These are phyloP conservation scores for Tulasnella sp. DNA, from an alignment of 768 basidiomycete species.

Conservation along the genomic window DNA sequence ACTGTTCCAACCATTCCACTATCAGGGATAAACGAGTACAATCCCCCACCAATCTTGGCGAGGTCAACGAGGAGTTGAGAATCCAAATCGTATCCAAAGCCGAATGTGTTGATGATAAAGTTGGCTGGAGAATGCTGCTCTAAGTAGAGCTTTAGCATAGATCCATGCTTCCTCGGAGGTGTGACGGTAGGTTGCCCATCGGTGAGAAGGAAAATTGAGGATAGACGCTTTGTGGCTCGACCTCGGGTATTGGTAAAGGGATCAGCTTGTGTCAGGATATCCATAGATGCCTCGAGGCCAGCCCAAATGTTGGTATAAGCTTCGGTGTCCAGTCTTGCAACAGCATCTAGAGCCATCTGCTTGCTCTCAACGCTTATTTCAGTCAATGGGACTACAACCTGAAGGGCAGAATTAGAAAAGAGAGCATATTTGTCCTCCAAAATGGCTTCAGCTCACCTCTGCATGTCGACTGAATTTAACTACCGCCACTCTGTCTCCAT, in stretches of 20 bases:
- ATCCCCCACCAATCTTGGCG: constrained; percentile 13
- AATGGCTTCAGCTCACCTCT: neutral
- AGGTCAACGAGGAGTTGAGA: constrained; percentile 16
- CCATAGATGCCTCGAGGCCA: constrained; percentile 16
- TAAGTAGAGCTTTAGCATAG: constrained; percentile 15
- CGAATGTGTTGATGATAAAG: constrained; percentile 18
- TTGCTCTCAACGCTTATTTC: constrained; percentile 6
- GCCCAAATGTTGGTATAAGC: constrained; percentile 17
- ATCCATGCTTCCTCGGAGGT: constrained; percentile 16
- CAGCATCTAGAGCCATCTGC: neutral
- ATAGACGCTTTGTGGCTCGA: constrained; percentile 4
- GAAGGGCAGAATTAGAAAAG: neutral
- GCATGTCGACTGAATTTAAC: constrained; percentile 13
- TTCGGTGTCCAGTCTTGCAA: constrained; percentile 4
- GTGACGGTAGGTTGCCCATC: constrained; percentile 15
- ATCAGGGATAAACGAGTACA: constrained; percentile 17
- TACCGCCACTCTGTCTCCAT: constrained; percentile 14
- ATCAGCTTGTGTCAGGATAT: constrained; percentile 1
- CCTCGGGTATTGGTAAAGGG: neutral
- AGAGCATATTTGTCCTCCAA: neutral
- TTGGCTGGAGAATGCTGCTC: constrained; percentile 11
- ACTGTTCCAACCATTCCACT: constrained; percentile 18
- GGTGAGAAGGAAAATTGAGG: constrained; percentile 17
- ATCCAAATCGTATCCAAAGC: constrained; percentile 18
- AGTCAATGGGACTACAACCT: constrained; percentile 11